Conservation (phyloP, 768 basidiomycete genomes). For the Xanthoconium stramineum region DNA sequence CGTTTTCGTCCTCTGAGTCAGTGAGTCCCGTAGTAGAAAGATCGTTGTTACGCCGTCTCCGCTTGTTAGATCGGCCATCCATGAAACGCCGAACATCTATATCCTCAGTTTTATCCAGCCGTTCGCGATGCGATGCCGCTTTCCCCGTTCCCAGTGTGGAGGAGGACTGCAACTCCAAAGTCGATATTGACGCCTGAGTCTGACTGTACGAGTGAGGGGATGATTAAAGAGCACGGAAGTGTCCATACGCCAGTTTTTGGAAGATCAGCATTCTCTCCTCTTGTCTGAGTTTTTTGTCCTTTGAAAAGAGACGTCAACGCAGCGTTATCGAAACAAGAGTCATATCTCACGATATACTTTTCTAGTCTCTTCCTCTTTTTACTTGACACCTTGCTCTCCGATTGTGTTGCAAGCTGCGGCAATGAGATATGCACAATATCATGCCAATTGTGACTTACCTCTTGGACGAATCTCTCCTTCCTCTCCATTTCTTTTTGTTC, state of each 20-base stretch:
- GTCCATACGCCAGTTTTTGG: slow-evolving; percentile 73
- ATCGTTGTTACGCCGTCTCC: slow-evolving; percentile 43
- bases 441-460: slow-evolving; percentile 41
- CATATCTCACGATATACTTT: slow-evolving; percentile 76
- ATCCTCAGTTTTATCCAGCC: slow-evolving; percentile 57
- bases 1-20: slow-evolving; percentile 34
- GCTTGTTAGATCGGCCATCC: slow-evolving; percentile 44
- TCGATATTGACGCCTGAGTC: slow-evolving; percentile 67
- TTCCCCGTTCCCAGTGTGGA: slow-evolving; percentile 81
- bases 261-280: slow-evolving; percentile 78
- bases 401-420: slow-evolving; percentile 38
- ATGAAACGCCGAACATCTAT: slow-evolving; percentile 52
- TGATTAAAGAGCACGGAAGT: background rate
- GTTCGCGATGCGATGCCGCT: slow-evolving; percentile 55
- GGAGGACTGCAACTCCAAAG: slow-evolving; percentile 69
- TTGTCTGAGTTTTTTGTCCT: slow-evolving; percentile 92
- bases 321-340: background rate
- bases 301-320: slow-evolving; percentile 1
- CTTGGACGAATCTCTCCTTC: slow-evolving; percentile 55
- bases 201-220: slow-evolving; percentile 46
- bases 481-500: slow-evolving; percentile 60
- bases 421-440: background rate
- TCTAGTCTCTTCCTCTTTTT: slow-evolving; percentile 91
- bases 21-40: slow-evolving; percentile 5
- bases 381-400: slow-evolving; percentile 68